These are phyloP conservation scores for Magnolia officinalis DNA, from an alignment of 164 flowering plant species.

Conservation along the genomic window DNA sequence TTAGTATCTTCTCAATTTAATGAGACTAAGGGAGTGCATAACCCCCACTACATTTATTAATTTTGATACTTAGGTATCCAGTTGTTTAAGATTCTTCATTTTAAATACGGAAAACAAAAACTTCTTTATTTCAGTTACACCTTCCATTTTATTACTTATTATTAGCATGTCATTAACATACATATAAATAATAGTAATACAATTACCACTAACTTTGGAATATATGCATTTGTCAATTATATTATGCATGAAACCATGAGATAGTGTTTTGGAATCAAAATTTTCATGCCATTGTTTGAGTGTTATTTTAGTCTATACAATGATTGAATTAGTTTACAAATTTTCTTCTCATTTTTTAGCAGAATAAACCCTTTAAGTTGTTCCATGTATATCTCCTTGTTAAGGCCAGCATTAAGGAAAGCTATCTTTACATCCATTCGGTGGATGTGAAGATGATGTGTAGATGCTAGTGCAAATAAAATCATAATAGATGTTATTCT, in stretches of 20 bases:
- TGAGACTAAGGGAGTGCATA: neutral
- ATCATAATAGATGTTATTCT: no score
- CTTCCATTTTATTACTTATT: neutral
- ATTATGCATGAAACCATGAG: no score
- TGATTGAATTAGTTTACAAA: neutral
- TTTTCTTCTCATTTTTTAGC: neutral
- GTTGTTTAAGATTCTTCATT: neutral
- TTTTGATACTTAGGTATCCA: slow-evolving; percentile 3
- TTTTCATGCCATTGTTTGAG: neutral
- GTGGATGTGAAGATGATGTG: no score
- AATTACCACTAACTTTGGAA: neutral
- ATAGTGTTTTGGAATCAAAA: no score
- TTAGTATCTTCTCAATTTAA: neutral
- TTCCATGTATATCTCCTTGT: no score
- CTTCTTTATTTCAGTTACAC: neutral
- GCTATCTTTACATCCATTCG: no score
- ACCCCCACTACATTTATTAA: neutral
- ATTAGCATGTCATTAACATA: neutral
- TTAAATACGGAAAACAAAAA: neutral
- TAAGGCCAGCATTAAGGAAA: no score
- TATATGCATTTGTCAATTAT: neutral
- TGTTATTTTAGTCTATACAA: neutral
- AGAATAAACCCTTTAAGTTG: neutral
- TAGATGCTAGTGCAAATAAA: no score
- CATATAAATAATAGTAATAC: neutral